Base-by-base conservation (phyloP, 2,329 filamentous ascomycete species). In the Lasiodiplodia sp. region DNA sequence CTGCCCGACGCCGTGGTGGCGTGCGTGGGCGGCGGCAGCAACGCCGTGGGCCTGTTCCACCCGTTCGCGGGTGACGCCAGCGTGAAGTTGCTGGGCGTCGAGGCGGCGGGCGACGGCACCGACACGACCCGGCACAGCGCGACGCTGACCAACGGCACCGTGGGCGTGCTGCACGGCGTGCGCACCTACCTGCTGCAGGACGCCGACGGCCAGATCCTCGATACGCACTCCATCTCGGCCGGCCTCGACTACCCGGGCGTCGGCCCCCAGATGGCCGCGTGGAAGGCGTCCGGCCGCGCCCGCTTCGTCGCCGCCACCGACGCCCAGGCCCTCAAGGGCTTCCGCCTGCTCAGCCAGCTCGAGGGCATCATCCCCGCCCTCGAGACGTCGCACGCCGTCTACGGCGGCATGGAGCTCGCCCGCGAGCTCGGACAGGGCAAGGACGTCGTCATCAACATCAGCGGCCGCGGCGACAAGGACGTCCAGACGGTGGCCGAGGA, bases 281-380 rank as follows among this genome's bases (percentile, higher is more conserved):
- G 96, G 96, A 99, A 99, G 82, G 96, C 98, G 77, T 92, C 82
- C 72, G 86, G 91, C 68, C 89, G 96, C 5, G 96, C 96, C 69
- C 90, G 90, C 76, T 99, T 96, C 83, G 87, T 97, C 69, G 92
- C 93, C 23, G 95, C 94, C 34, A 97, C 94, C 0, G 96, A 99
- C 78, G 91, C 93, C 0, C 85, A 99, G 80, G 96, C 96, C 0
- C 93, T 99, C 73, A 83, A 88, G 58, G 96, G 93, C 2, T 98
- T 99, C 87, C 87, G 90, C 68, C 84, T 96, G 57, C 87, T 98
- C 75, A 91, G 89, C 70, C 88, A 98, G 84, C 85, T 94, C n/a
- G 96, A 99, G 83, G 96, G 96, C 71, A 98, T 99, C 79, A 98
- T 99, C 72, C 96, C 96, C 1, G 96, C 96, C 0, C 86, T 99